Base-by-base conservation (phyloP, 192 early-diverging fungal species). In the Coemansia sp. region DNA sequence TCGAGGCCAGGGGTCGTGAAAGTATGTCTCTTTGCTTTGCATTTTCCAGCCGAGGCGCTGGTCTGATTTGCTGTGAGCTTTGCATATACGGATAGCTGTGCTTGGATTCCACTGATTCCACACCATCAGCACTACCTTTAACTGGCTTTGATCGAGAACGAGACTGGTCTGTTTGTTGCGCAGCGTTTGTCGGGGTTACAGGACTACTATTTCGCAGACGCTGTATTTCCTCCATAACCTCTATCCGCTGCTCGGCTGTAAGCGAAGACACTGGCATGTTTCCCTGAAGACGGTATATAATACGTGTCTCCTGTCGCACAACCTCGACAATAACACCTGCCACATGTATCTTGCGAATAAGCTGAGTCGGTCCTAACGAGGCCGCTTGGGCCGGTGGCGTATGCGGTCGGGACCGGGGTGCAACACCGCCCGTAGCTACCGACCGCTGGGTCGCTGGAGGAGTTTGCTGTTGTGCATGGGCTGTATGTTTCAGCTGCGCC, bases 151-250 rank as follows among this genome's bases (percentile, higher is more conserved):
- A 8, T 54, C 7, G 43, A 44, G 43, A 44, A 44, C 10, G 13
- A 12, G 1, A 13, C 9, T 57, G 56, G 56, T 13, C 43, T 12
- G 43, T 9, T 44, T 44, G 43, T 13, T 44, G 72, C 16, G 23
- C 37, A 5, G 38, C n/a, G 57, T 39, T 15, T 19, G 40, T 32
- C 26, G 43, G 53, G 12, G 70, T 41, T 16, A 48, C 43, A 23
- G 21, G 21, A 40, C 39, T 49, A 50, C 57, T 75, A 67, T 59
- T 69, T 0, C 77, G 67, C 42, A 75, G 56, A 11, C 77, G 70
- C 69, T 84, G 76, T 16, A 84, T 84, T 56, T 78, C 81, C 19
- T 57, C 61, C 81, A 84, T 84, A n/a, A 84, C 81, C 42, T 43
- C 61, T 7, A 64, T 49, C 5, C 76, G 69, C 68, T 84, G 81